Conservation (phyloP, 2,329 filamentous ascomycete species). For the Diaporthe vaccinii region DNA sequence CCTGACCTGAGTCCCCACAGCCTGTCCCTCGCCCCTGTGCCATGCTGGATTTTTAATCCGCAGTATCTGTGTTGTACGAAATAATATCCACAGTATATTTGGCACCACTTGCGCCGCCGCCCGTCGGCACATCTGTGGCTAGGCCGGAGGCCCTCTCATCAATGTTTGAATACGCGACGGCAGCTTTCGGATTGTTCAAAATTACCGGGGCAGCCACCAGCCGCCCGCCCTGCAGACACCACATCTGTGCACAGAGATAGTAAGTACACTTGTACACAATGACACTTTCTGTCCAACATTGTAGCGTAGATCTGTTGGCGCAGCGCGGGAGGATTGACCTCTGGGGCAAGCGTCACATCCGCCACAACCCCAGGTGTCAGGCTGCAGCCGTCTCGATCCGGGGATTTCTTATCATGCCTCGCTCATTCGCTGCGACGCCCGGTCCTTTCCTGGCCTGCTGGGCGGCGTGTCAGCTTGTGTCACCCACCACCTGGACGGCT, state of each 20-base stretch:
- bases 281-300: neutral
- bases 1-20: neutral
- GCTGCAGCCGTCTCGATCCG: constrained; percentile 36
- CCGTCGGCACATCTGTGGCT: neutral
- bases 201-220: neutral
- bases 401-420: constrained; percentile 36
- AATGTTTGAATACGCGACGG: constrained; percentile 13
- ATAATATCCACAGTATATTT: neutral
- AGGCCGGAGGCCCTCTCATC: neutral
- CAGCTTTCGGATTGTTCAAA: neutral
- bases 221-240: neutral
- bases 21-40: neutral
- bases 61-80: neutral
- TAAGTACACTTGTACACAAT: neutral
- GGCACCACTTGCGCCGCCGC: neutral
- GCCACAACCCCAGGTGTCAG: constrained; percentile 22
- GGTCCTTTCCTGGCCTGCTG: neutral
- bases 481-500: neutral
- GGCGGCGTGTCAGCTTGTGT: neutral
- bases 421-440: constrained; percentile 31
- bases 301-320: neutral
- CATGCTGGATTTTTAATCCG: neutral
- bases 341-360: constrained; percentile 22
- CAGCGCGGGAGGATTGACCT: neutral
- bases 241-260: neutral